phyloP scores from a whole-genome alignment of 169 alveolate genomes.

The Plasmodium billcollinsi region DNA sequence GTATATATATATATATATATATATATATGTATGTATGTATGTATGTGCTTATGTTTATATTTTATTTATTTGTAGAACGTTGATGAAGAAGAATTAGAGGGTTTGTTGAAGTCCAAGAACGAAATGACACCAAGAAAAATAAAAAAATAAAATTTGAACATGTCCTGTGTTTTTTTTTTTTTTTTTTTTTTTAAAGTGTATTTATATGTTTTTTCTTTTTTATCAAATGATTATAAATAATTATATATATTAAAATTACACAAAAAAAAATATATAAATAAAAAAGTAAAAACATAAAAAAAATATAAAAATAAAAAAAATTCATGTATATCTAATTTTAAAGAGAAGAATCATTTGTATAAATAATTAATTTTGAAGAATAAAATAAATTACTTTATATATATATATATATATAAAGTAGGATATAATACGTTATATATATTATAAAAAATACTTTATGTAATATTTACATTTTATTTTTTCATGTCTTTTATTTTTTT shows the following conservation, averaged over 20 bases:
- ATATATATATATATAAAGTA: too few relatives aligned
- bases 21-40: constrained; percentile 1
- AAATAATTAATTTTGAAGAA: neutral
- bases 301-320: too few relatives aligned
- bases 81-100: constrained; percentile 67
- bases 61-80: constrained; percentile 45
- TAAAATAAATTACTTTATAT: neutral
- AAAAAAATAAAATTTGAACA: constrained; percentile 6
- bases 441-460: too few relatives aligned
- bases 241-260: too few relatives aligned
- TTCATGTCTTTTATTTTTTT: neutral
- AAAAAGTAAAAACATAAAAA: too few relatives aligned
- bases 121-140: constrained; percentile 19
- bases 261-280: too few relatives aligned
- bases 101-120: constrained; percentile 7
- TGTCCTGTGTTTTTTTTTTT: neutral
- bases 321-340: too few relatives aligned
- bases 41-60: neutral
- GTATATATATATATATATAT: neutral
- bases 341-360: too few relatives aligned
- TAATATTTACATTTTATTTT: too few relatives aligned
- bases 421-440: too few relatives aligned
- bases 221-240: too few relatives aligned
- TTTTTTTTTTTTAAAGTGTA: neutral
- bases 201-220: too few relatives aligned